Percentiles rank a stretch among this genome's conserved stretches.
phyloP scores from a whole-genome alignment of 805 yeast species.

The Cyberlindnera lachancei region DNA sequence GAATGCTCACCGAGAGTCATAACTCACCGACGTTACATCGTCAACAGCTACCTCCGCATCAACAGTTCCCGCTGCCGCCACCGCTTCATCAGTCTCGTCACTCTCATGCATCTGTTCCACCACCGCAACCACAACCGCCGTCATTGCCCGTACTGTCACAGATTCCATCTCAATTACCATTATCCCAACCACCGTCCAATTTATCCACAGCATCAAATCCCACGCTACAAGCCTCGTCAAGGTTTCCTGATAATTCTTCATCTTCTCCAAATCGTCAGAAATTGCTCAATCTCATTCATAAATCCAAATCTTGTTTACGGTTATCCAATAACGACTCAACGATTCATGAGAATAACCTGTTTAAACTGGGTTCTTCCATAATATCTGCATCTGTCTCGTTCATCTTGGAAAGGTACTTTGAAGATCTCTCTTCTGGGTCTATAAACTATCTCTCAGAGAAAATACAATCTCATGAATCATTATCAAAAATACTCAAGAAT shows the following conservation, averaged over 20 bases:
- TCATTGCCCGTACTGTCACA: too few relatives aligned
- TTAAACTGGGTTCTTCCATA: conserved; percentile 50
- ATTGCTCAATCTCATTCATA: conserved; percentile 42
- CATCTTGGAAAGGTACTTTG: conserved; percentile 58
- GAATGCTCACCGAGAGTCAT: conserved; percentile 5
- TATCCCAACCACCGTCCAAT: conserved; percentile 5
- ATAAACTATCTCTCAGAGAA: conserved; percentile 42
- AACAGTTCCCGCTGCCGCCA: background rate
- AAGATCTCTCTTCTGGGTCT: conserved; percentile 45
- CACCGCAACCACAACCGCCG: too few relatives aligned
- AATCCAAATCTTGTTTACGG: conserved; percentile 56
- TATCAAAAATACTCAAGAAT: conserved; percentile 30
- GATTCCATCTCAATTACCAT: background rate
- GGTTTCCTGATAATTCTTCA: too few relatives aligned
- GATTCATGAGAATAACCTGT: conserved; percentile 36
- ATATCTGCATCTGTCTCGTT: conserved; percentile 49
- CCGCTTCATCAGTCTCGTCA: conserved; percentile 1
- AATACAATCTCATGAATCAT: conserved; percentile 32
- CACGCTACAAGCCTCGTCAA: too few relatives aligned
- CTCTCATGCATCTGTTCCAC: too few relatives aligned
- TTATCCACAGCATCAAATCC: too few relatives aligned
- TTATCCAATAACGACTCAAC: conserved; percentile 25
- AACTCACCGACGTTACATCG: too few relatives aligned
- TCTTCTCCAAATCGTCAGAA: conserved; percentile 26
- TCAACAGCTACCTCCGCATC: background rate